Conservation (phyloP, 2,329 filamentous ascomycete species). For the Fusarium sp. region DNA sequence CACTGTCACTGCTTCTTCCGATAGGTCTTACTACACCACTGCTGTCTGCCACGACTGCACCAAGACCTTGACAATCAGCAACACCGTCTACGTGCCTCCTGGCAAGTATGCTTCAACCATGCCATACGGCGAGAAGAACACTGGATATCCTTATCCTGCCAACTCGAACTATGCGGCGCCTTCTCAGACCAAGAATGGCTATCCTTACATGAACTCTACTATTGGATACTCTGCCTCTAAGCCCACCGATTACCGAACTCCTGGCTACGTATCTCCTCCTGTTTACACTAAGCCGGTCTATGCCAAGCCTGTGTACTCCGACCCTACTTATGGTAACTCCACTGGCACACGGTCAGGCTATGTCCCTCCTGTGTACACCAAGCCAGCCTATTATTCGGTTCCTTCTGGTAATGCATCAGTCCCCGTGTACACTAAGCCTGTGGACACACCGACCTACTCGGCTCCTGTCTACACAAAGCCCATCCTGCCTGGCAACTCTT, state of each 20-base stretch:
- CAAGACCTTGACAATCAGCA: slow-evolving; percentile 11
- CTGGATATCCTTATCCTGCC: slow-evolving; percentile 9
- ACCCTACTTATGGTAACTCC: slow-evolving; percentile 18
- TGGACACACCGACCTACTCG: slow-evolving; percentile 11
- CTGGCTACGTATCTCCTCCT: slow-evolving; percentile 16
- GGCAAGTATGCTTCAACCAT: slow-evolving; percentile 19
- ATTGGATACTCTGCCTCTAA: slow-evolving; percentile 13
- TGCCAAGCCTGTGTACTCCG: slow-evolving; percentile 19
- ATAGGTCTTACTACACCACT: slow-evolving; percentile 30
- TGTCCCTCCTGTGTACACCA: slow-evolving; percentile 14
- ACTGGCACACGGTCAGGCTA: slow-evolving; percentile 18
- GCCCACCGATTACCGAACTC: not conserved
- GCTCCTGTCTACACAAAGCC: slow-evolving; percentile 22
- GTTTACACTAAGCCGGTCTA: slow-evolving; percentile 17
- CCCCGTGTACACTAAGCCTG: slow-evolving; percentile 18
- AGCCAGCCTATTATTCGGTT: slow-evolving; percentile 4
- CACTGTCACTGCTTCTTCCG: slow-evolving; percentile 45
- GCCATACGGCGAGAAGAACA: slow-evolving; percentile 20
- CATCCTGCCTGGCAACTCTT: slow-evolving; percentile 1
- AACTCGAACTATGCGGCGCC: slow-evolving; percentile 18
- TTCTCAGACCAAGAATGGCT: slow-evolving; percentile 12
- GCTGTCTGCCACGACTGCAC: slow-evolving; percentile 18
- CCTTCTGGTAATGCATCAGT: slow-evolving; percentile 8
- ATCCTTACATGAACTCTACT: slow-evolving; percentile 33
- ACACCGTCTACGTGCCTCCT: slow-evolving; percentile 16